Evolutionary conservation across 2,329 filamentous ascomycete species (phyloP), one percentile per base, ranked within the genome.

Genomic region (Colletotrichum zoysiae): DNA sequence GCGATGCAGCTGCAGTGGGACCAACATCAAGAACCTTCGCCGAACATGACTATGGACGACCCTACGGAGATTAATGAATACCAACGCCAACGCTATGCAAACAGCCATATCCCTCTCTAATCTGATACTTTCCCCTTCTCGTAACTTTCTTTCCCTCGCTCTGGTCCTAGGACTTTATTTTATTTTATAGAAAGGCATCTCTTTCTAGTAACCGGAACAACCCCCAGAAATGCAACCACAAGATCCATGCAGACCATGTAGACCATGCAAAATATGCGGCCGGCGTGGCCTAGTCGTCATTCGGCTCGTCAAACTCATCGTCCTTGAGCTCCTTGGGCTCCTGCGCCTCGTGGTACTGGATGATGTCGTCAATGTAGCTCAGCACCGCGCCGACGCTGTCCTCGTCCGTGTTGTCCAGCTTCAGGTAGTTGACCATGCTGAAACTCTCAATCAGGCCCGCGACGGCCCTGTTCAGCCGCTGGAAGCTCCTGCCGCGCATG

Each of bases 381-480:
- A 98, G 82, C 35, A 97, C 92, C 78, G 84, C 91, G 1, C 88
- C 92, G 5, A 98, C 91, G 78, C 95, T 98, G 77, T 98, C 95
- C 83, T 98, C 95, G 77, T 97, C 91, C 75, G 96, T 93, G 38
- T 92, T 92, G 78, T 98, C 93, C 56, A 98, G 86, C 83, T 95
- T 94, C 69, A 98, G 86, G 79, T 97, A 99, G 59, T 93, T 97
- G 16, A 99, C 94, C 94, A 99, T 97, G 84, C 95, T 97, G 83
- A 98, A 99, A 81, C 94, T 96, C 81, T 98, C 96, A 75, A 99
- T 97, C 75, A 99, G 85, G 65, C 93, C 90, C 0, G 93, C 96
- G 6, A 99, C 95, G 0, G 95, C 95, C 73, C 90, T 89, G 80
- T 98, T 98, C 75, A 98, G 84, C 76, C 90, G 88, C 73, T 93